Evolutionary conservation across 331 rosid genomes (phyloP).

Genomic region (Spiraea crenata): DNA sequence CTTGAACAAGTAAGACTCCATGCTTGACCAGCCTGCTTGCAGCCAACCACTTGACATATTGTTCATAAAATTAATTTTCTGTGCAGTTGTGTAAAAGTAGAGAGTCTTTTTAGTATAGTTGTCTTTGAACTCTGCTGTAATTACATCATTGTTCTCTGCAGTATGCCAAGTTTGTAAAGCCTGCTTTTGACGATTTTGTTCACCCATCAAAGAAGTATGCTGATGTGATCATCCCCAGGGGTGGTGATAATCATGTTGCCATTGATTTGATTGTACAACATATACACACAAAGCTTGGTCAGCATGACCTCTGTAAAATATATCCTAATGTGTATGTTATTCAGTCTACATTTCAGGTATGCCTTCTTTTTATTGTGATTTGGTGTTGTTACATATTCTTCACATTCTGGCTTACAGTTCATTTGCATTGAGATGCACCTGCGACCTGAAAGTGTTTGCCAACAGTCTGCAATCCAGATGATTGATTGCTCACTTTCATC

Average conservation of each 20-base stretch:
- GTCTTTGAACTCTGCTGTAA: background rate
- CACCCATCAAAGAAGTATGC: conserved; percentile 98
- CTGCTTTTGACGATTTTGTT: conserved; percentile 98
- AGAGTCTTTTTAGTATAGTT: background rate
- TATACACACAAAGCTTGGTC: conserved; percentile 91
- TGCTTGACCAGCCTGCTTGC: conserved; percentile 8
- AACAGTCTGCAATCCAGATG: conserved; percentile 12
- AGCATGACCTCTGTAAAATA: conserved; percentile 92
- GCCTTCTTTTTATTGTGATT: conserved; percentile 3
- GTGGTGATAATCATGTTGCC: conserved; percentile 98
- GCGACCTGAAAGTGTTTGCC: background rate
- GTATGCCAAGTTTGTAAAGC: conserved; percentile 99
- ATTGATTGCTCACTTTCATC: conserved; percentile 9
- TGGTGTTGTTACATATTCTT: conserved; percentile 3
- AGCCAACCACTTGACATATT: background rate
- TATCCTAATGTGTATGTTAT: conserved; percentile 84
- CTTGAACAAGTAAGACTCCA: conserved; percentile 71
- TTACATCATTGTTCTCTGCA: conserved; percentile 26
- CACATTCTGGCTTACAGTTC: background rate
- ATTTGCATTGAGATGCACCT: conserved; percentile 16
- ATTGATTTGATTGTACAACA: conserved; percentile 98
- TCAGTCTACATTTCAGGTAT: conserved; percentile 98
- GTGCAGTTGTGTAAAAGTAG: background rate
- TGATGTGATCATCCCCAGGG: conserved; percentile 95
- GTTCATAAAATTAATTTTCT: background rate